A percentile compares a stretch with the other conserved stretches of the same genome.
Conservation (phyloP, 2,329 filamentous ascomycete genomes). For the Lasiodiplodia hormozganensis region DNA sequence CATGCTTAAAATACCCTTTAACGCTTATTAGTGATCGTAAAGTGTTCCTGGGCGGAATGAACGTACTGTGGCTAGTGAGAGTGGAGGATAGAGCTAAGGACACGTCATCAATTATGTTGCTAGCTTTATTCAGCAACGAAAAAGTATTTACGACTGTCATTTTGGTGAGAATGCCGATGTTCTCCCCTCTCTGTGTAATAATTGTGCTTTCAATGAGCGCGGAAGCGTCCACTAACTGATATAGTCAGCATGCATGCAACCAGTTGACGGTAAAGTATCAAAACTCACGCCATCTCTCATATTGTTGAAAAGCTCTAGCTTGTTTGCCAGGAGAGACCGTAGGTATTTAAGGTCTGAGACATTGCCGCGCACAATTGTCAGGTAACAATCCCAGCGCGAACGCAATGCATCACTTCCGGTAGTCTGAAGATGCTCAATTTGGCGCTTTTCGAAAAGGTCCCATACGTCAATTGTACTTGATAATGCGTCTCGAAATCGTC, state of each 20-base stretch:
- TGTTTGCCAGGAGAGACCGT: background rate
- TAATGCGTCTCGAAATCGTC: constrained; percentile 13
- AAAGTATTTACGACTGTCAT: constrained; percentile 22
- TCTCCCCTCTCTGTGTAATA: constrained; percentile 1
- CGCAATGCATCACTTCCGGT: constrained; percentile 5
- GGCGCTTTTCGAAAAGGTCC: constrained; percentile 8
- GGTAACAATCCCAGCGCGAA: constrained; percentile 4
- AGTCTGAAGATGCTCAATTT: constrained; percentile 2
- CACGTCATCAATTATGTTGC: background rate
- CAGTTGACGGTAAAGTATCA: background rate
- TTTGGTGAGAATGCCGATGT: constrained; percentile 24
- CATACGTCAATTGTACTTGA: constrained; percentile 18
- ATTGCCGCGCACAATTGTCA: constrained; percentile 2
- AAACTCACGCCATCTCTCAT: constrained; percentile 23
- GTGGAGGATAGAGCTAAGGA: background rate
- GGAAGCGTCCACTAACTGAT: constrained; percentile 9
- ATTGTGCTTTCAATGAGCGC: constrained; percentile 8
- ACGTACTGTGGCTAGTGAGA: background rate
- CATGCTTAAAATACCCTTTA: background rate
- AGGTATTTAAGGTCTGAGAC: constrained; percentile 16
- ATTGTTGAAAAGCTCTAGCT: constrained; percentile 25
- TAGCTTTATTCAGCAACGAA: accelerated
- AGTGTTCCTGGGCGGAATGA: no score
- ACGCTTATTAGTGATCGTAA: no score
- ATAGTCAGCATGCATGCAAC: background rate